Conservation (phyloP, 805 yeast genomes). For the Huiozyma sinensis region DNA sequence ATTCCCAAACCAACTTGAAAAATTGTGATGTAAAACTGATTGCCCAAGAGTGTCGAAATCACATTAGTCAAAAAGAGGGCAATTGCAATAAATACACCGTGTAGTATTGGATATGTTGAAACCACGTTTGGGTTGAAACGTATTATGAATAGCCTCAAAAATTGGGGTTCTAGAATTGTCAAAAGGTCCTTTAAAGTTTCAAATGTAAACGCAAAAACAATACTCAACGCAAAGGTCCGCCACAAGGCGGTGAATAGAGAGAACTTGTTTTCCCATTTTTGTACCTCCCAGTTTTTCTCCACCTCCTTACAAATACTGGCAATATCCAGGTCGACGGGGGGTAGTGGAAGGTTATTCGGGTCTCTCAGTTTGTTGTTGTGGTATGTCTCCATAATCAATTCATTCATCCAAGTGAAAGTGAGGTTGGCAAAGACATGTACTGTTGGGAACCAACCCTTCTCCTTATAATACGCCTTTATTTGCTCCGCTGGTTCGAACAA, state of each 20-base stretch:
- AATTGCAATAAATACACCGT: constrained; percentile 54
- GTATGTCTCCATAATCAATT: constrained; percentile 32
- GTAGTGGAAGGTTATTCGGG: constrained; percentile 34
- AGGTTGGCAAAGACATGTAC: constrained; percentile 28
- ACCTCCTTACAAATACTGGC: constrained; percentile 25
- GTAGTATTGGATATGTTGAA: constrained; percentile 35
- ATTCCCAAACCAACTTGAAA: constrained; percentile 54
- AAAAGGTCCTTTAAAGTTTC: constrained; percentile 32
- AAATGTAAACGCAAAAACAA: constrained; percentile 27
- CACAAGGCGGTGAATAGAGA: constrained; percentile 30
- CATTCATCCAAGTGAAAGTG: constrained; percentile 41
- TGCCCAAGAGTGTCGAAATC: constrained; percentile 49
- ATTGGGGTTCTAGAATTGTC: constrained; percentile 44
- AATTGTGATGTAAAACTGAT: constrained; percentile 53
- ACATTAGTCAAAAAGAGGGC: constrained; percentile 55
- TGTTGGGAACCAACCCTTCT: constrained; percentile 21
- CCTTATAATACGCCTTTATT: constrained; percentile 28
- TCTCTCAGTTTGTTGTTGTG: constrained; percentile 30
- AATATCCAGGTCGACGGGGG: constrained; percentile 32
- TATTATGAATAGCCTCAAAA: constrained; percentile 39
- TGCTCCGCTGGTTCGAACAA: constrained; percentile 31
- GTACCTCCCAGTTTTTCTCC: constrained; percentile 28
- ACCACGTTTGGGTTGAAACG: constrained; percentile 31
- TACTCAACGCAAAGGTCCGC: constrained; percentile 30
- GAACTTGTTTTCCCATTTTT: constrained; percentile 22